Conservation (phyloP, 2,329 filamentous ascomycete species). For the Cercospora citrullina region DNA sequence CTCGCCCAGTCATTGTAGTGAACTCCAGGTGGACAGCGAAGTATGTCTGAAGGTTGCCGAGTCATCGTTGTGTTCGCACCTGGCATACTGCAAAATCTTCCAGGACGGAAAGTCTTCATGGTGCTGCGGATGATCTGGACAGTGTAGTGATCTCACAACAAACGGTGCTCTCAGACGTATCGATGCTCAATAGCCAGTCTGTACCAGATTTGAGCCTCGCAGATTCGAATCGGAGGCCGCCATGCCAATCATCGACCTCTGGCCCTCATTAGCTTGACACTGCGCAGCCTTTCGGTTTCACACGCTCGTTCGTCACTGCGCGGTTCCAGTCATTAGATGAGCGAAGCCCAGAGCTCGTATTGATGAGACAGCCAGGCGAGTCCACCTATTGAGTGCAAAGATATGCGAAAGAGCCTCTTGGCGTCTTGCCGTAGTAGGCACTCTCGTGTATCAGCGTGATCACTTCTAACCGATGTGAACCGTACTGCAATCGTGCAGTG, state of each 20-base stretch:
- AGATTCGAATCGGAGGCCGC: background rate
- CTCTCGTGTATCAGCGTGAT: background rate
- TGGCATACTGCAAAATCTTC: background rate
- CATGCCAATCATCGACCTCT: background rate
- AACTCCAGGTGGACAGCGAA: background rate
- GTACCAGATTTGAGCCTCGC: background rate
- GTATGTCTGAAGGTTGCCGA: background rate
- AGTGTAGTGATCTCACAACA: background rate
- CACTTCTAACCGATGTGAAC: background rate
- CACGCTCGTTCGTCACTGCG: background rate
- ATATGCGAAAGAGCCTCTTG: background rate
- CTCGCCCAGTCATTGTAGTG: background rate
- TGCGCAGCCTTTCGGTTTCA: background rate
- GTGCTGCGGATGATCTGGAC: background rate
- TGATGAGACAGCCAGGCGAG: background rate
- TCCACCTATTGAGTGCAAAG: background rate
- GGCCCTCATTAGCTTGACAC: background rate
- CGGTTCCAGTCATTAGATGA: background rate
- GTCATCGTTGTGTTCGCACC: background rate
- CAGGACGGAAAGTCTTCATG: background rate
- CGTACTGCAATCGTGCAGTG: background rate
- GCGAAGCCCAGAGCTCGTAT: background rate
- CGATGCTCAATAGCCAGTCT: background rate
- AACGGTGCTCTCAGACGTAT: background rate
- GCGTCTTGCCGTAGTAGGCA: background rate